Evolutionary conservation across 2,329 filamentous ascomycete genomes (phyloP).

Genomic region (Neofusicoccum ribis): DNA sequence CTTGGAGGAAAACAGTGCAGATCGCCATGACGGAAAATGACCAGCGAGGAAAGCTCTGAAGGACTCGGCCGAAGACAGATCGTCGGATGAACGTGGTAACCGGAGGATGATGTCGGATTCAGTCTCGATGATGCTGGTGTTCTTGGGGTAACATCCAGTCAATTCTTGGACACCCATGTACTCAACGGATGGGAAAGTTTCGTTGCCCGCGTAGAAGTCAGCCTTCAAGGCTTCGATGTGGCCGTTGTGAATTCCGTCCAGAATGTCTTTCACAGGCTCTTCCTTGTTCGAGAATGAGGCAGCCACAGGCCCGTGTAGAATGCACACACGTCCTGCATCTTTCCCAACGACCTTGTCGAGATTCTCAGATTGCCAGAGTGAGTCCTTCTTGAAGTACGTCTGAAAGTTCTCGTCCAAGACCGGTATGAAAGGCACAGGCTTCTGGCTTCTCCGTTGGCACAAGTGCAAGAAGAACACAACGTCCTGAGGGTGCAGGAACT

Average conservation of each 20-base stretch:
- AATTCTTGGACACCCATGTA: slow-evolving; percentile 22
- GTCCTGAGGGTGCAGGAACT: slow-evolving; percentile 24
- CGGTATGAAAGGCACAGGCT: slow-evolving; percentile 41
- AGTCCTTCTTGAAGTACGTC: slow-evolving; percentile 44
- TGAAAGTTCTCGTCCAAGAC: slow-evolving; percentile 39
- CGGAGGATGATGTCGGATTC: neutral
- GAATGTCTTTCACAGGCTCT: slow-evolving; percentile 25
- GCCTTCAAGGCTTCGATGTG: slow-evolving; percentile 22
- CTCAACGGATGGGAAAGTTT: slow-evolving; percentile 22
- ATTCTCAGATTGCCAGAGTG: slow-evolving; percentile 43
- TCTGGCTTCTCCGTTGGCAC: slow-evolving; percentile 34
- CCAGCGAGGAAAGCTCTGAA: neutral
- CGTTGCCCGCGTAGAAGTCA: slow-evolving; percentile 16
- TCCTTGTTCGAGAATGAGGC: slow-evolving; percentile 28
- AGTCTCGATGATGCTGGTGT: neutral
- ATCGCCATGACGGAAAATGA: neutral
- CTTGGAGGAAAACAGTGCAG: neutral
- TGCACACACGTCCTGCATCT: slow-evolving; percentile 36
- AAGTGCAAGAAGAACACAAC: slow-evolving; percentile 32
- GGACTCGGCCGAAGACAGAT: neutral
- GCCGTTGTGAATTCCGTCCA: slow-evolving; percentile 24
- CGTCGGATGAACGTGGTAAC: neutral
- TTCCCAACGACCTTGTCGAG: slow-evolving; percentile 37
- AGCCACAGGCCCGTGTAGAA: slow-evolving; percentile 41
- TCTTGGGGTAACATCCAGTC: neutral